Evolutionary conservation across 2,329 filamentous ascomycete species (phyloP).

Genomic region (Sporothrix brasiliensis): DNA sequence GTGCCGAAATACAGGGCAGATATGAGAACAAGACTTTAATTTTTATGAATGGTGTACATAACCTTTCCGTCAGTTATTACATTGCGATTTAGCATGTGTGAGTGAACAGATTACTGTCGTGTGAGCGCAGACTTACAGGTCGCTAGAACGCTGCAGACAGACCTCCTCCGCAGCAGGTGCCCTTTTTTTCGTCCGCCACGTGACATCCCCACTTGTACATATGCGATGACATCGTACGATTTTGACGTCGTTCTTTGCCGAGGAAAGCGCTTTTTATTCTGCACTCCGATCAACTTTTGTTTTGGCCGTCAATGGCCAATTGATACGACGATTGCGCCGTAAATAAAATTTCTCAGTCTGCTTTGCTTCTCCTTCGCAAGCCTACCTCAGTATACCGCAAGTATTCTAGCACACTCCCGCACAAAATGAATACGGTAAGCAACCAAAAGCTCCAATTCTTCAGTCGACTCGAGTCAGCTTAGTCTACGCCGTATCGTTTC

Average conservation of each 20-base stretch:
- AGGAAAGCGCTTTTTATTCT: not conserved
- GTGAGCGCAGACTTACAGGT: no score
- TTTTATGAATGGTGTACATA: slow-evolving; percentile 10
- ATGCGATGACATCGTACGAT: slow-evolving; percentile 27
- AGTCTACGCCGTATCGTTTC: not conserved
- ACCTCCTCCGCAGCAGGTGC: no score
- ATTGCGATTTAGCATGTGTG: not conserved
- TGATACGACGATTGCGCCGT: not conserved
- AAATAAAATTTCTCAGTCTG: not conserved
- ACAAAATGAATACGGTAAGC: slow-evolving; percentile 35
- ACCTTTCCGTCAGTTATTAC: slow-evolving; percentile 4
- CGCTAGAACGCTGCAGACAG: not conserved
- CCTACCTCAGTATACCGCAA: not conserved
- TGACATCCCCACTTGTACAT: slow-evolving; percentile 12
- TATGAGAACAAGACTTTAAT: not conserved
- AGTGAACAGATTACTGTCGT: not conserved
- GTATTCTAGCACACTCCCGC: slow-evolving; percentile 6
- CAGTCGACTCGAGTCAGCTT: not conserved
- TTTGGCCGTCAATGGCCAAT: not conserved
- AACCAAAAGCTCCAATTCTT: not conserved
- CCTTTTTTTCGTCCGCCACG: not conserved
- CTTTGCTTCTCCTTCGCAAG: not conserved
- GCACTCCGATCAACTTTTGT: not conserved
- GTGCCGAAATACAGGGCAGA: not conserved
- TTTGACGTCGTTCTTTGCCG: slow-evolving; percentile 6